These are phyloP conservation scores for Aquilaria malaccensis DNA, from an alignment of 345 rosid species.

Conservation along the genomic window DNA sequence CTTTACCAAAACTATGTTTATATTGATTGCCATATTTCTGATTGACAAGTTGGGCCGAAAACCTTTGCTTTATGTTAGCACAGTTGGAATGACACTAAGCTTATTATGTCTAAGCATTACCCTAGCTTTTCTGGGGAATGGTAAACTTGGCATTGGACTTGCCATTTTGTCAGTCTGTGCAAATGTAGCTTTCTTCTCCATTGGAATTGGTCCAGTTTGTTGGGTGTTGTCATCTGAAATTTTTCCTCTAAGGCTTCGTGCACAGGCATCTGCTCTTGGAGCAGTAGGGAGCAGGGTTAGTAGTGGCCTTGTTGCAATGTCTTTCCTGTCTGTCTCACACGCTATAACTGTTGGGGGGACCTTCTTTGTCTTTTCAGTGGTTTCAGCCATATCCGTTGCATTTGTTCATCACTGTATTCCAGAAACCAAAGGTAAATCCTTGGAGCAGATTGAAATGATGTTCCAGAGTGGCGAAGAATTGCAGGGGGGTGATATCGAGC, in stretches of 20 bases:
- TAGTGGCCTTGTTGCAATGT: constrained; percentile 60
- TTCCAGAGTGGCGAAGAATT: constrained; percentile 31
- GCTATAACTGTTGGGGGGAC: constrained; percentile 53
- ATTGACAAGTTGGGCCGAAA: constrained; percentile 57
- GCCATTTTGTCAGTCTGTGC: constrained; percentile 41
- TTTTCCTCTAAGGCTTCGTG: constrained; percentile 56
- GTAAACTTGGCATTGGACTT: constrained; percentile 27
- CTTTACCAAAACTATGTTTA: constrained; percentile 48
- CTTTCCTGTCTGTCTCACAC: constrained; percentile 46
- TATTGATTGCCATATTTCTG: constrained; percentile 45
- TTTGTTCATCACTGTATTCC: constrained; percentile 50
- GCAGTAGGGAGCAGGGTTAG: constrained; percentile 50
- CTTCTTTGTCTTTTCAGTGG: constrained; percentile 38
- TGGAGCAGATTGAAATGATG: constrained; percentile 53
- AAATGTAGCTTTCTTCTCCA: constrained; percentile 57
- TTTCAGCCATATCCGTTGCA: constrained; percentile 35
- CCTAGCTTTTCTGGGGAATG: constrained; percentile 28
- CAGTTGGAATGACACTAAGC: constrained; percentile 58
- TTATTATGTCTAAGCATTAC: constrained; percentile 36
- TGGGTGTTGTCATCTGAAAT: constrained; percentile 63
- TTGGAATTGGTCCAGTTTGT: constrained; percentile 58
- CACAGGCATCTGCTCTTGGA: constrained; percentile 62
- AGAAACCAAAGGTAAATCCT: constrained; percentile 63
- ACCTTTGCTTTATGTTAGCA: constrained; percentile 57
- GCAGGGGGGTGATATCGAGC: constrained; percentile 23